Conservation (phyloP, 768 basidiomycete genomes). For the Suillus subalutaceus region DNA sequence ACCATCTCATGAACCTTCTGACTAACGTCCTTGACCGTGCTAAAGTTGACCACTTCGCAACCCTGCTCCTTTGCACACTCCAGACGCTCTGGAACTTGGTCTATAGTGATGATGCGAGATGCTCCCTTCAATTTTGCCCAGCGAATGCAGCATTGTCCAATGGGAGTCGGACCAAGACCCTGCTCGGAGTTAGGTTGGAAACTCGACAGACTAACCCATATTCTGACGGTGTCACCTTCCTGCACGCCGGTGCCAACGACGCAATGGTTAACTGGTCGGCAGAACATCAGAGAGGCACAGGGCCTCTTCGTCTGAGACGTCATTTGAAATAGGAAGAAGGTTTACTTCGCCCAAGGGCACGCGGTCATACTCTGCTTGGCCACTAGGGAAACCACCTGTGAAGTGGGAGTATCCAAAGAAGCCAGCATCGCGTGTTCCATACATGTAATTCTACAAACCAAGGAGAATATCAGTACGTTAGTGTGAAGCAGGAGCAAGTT, state of each 20-base stretch:
- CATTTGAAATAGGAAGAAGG: conserved; percentile 67
- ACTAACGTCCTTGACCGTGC: conserved; percentile 46
- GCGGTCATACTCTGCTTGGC: conserved; percentile 76
- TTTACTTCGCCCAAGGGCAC: conserved; percentile 76
- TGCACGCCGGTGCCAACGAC: conserved; percentile 77
- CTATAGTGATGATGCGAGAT: conserved; percentile 70
- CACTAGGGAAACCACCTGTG: conserved; percentile 72
- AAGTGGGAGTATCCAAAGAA: conserved; percentile 77
- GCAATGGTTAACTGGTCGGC: conserved; percentile 72
- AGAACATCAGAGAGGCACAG: conserved; percentile 64
- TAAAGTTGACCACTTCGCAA: conserved; percentile 64
- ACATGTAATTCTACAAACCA: conserved; percentile 59
- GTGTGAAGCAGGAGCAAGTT: conserved; percentile 15
- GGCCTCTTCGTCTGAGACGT: conserved; percentile 63
- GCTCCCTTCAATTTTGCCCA: conserved; percentile 74
- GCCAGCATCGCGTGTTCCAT: conserved; percentile 68
- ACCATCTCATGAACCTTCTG: conserved; percentile 61
- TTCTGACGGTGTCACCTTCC: conserved; percentile 68
- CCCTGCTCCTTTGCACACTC: conserved; percentile 48
- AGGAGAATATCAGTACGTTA: not conserved
- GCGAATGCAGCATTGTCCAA: conserved; percentile 61
- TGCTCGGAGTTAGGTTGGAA: conserved; percentile 21
- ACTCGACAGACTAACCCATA: conserved; percentile 51
- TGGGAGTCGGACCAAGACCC: conserved; percentile 71
- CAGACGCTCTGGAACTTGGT: conserved; percentile 56